Base-by-base conservation (phyloP, 2,329 filamentous ascomycete species). In the Colletotrichum gigasporum region DNA sequence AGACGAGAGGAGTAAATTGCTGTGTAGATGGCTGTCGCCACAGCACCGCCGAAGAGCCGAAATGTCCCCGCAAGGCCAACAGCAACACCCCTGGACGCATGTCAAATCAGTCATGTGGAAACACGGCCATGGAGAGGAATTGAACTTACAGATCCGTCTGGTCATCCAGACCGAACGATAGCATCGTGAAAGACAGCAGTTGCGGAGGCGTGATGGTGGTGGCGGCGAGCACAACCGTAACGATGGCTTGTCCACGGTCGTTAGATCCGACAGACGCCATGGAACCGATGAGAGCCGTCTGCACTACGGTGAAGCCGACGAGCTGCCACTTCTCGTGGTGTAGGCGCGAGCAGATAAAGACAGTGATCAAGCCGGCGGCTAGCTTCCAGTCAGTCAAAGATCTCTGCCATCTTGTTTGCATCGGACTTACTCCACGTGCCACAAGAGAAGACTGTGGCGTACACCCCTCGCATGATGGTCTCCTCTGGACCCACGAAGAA, bases 1-100 rank as follows among this genome's bases (percentile, higher is more conserved):
- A 75, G 76, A 28, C 71, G 68, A 45, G 71, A 73, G 10, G 72
- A 70, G 50, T 73, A 71, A 42, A 79, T 75, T 28, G 73, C 71
- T 1, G 74, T 76, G 70, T 78, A 79, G 57, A 79, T 77, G 26
- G 75, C 75, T 4, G 73, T 77, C 8, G 76, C 75, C 2, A 79
- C 71, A 14, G 77, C 75, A 50, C 77, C 76, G 20, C 74, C 74
- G 26, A 79, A 71, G 4, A 78, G 71, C 11, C 77, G 72, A 65
- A 76, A 76, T 7, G 77, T 78, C 1, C 73, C 72, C 2, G 73
- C 74, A 1, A 78, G 70, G n/a, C 76, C 77, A 32, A 76, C 74
- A 2, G 76, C 76, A 10, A 77, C 69, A 20, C 77, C 76, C 28
- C 71, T 71, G 50, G 20, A 34, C 37, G 28, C n/a, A 47, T 51